Evolutionary conservation across 1,139 yeast species (phyloP), one percentile per base, ranked within the genome.

Genomic region (Neolecta irregularis): DNA sequence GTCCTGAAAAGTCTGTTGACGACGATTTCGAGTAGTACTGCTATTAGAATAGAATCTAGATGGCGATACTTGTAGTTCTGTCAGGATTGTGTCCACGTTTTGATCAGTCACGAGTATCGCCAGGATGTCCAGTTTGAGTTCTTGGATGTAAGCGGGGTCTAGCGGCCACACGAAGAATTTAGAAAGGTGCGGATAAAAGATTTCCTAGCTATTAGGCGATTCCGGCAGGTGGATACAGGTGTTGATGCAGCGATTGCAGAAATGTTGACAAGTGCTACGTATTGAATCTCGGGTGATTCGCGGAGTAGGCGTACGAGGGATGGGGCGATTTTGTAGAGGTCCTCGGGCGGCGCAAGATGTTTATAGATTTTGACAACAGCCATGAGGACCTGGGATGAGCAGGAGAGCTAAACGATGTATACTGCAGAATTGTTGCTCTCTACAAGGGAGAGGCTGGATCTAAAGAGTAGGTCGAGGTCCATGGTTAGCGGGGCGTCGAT

Each of bases 91-190:
- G 29, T 62, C 60, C 34, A 72, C 65, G 44, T 68, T 79, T 2
- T 55, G 53, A 18, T 66, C 69, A 35, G 63, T 62, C 24, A 73
- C 67, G 19, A 81, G 53, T 12, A 64, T 56, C 2, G 85, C 65
- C 32, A 85, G 55, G 18, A 81, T 69, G 34, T 64, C 64, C n/a
- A 85, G 54, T 53, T 83, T 85, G 36, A 66, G 55, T 33, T 56
- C 55, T 8, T 79, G 64, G 5, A 68, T 58, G 1, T 52, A 49
- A 1, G 49, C 36, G 1, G 61, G 47, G 47, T 83, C 94, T 2
- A 58, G 50, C 1, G 88, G 79, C 21, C 63, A 61, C 1, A 81
- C 54, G 44, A 62, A 69, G 49, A 83, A 81, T 33, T 62, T 60
- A 34, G 61, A 64, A 35, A 64, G 58, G 41, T 55, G 59, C 7